Base-by-base conservation (phyloP, 2,329 filamentous ascomycete genomes). In the Alternaria tenuissima region DNA sequence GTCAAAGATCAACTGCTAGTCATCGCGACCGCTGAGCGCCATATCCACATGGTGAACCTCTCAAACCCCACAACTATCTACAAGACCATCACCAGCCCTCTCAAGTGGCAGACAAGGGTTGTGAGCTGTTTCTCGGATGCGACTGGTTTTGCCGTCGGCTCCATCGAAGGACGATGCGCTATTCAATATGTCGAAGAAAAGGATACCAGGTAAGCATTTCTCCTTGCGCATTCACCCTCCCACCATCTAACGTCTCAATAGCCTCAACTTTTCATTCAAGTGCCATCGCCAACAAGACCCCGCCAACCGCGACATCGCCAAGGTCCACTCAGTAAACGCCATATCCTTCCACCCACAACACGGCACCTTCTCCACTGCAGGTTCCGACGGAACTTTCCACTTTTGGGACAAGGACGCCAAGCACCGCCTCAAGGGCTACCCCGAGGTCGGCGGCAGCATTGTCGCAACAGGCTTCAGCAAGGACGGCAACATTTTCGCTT, bases 131-230 rank as follows among this genome's bases (percentile, higher is more conserved):
- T 99, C 78, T 89, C 90, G 14, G 94, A 99, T 77, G 91, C 93
- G 7, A 89, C 89, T 0, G 95, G 95, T 6, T 99, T 96, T 75
- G 95, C 95, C 1, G 92, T 99, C 52, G 95, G 95, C 55, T 96
- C 92, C 76, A 97, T 99, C 72, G 95, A 99, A 79, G 95, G 95
- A 30, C 91, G 95, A 57, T 99, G 95, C 78, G 95, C 95, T 2
- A 99, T 99, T 65, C 95, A 99, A 78, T 98, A 99, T 73, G 93
- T 97, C 36, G 94, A 99, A 73, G 95, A 99, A 43, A 97, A 97
- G 80, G 93, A 99, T 77, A 83, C 91, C 3, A 87, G 81, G 89
- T 80, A 75, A 59, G 68, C 57, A 36, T 47, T 20, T 9, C 26
- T 11, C 36, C 39, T 30, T 32, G 14, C 28, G 20, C n/a, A 11